A percentile compares a stretch with the other conserved stretches of the same genome.
phyloP scores from a whole-genome alignment of 805 yeast species.

The Candida sakaeoensis region DNA sequence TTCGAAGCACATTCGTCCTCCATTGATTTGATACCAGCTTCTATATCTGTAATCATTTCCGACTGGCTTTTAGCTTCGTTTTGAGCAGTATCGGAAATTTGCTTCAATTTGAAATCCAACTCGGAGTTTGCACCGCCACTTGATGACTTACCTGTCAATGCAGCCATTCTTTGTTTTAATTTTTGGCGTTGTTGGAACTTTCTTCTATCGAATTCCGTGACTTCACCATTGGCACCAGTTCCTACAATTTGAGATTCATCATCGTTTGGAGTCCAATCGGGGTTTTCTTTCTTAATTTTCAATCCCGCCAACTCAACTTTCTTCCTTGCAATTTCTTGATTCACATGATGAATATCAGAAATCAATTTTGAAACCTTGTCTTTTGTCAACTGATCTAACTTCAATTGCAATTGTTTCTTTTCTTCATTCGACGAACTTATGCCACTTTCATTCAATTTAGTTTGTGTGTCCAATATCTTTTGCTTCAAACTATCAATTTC shows the following conservation, averaged over 20 bases:
- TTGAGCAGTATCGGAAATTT: constrained; percentile 49
- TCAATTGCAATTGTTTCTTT: constrained; percentile 49
- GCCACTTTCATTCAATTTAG: constrained; percentile 26
- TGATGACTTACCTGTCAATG: constrained; percentile 70
- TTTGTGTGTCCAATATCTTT: constrained; percentile 49
- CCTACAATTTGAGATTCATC: constrained; percentile 52
- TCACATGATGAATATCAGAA: constrained; percentile 57
- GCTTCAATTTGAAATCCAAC: constrained; percentile 51
- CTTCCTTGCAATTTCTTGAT: constrained; percentile 61
- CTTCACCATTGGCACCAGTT: constrained; percentile 81
- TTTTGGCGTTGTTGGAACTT: constrained; percentile 77
- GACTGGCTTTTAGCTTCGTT: constrained; percentile 55
- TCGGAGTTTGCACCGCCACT: constrained; percentile 44
- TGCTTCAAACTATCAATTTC: constrained; percentile 65
- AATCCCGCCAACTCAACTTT: constrained; percentile 63
- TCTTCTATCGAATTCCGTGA: constrained; percentile 78
- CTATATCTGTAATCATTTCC: constrained; percentile 65
- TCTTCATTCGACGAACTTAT: constrained; percentile 39
- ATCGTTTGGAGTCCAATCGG: constrained; percentile 48
- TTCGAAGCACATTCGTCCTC: constrained; percentile 45
- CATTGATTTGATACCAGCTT: constrained; percentile 62
- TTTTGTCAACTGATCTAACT: constrained; percentile 56
- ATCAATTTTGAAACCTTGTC: constrained; percentile 73
- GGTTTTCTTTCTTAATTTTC: constrained; percentile 56
- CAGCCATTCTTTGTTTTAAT: constrained; percentile 85